Evolutionary conservation across 139 green algal genomes (phyloP), one percentile per base, ranked within the genome.

Genomic region (Gonium pectorale): DNA sequence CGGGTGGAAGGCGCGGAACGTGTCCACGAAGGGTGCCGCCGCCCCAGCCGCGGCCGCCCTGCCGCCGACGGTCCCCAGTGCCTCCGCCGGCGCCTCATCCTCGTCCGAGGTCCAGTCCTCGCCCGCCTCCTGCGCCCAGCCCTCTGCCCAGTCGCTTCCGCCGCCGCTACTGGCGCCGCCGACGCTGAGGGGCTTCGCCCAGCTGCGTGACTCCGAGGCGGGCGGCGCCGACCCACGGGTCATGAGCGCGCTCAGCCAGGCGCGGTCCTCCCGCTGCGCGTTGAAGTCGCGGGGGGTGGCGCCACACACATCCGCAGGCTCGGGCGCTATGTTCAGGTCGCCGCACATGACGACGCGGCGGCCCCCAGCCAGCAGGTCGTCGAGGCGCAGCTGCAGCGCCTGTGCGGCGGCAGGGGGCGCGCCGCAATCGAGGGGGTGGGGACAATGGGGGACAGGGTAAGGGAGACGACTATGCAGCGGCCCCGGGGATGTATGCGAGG

Each of bases 311-410:
- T 97, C 94, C 5, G 90, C 66, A 13, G 81, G 75, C 0, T 59
- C 15, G 0, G 89, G 89, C 7, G 75, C 68, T 72, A 97, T 95
- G 91, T 98, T 98, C 54, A 96, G 89, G 84, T 98, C 95, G 0
- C 94, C 94, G 13, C 92, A 82, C 8, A 92, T 62, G 33, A 97
- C 38, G 46, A 96, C 90, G 5, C 82, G 77, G 11, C 90, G 77
- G 3, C 93, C 93, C 31, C 35, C 40, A 0, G n/a, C 15, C 59
- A 92, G 43, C 19, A 92, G 68, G 0, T 44, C 52, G 52, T 85
- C 64, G 77, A 90, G 82, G 3, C 91, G 85, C 29, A 79, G 49
- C 82, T 94, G 78, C 67, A 96, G 71, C 35, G 77, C 77, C 77
- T 83, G 44, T 19, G 46, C 46, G 46, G 13, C 11, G 13, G 46